Percentiles rank a stretch among this genome's conserved stretches.
Conservation (phyloP, 129 eudicot species). For the Arctium minus region DNA sequence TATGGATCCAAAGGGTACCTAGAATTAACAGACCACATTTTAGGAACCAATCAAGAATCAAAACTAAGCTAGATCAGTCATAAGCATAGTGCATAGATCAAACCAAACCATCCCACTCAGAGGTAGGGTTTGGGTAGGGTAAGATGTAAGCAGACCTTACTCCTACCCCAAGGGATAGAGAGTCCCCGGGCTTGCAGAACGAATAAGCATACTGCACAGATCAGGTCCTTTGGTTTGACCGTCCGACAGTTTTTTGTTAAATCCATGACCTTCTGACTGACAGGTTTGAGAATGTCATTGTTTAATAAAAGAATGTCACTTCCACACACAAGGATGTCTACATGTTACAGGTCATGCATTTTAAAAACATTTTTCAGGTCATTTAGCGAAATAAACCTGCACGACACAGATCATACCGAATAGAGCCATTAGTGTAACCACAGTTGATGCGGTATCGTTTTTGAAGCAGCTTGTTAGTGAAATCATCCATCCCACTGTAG, state of each 20-base stretch:
- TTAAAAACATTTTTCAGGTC: not conserved
- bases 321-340: no score
- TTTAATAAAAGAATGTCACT: no score
- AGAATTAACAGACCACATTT: slow-evolving; percentile 3
- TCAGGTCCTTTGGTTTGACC: not conserved
- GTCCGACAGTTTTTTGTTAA: not conserved
- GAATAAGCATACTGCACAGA: not conserved
- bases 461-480: slow-evolving; percentile 46
- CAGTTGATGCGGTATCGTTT: slow-evolving; percentile 69
- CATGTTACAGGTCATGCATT: not conserved
- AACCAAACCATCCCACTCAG: not conserved
- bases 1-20: slow-evolving; percentile 88
- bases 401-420: slow-evolving; percentile 41
- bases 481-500: slow-evolving; percentile 38
- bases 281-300: not conserved
- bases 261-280: not conserved
- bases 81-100: not conserved
- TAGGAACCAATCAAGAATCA: slow-evolving; percentile 5
- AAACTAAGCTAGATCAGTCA: not conserved
- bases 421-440: slow-evolving; percentile 66
- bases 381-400: not conserved
- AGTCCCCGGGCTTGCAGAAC: not conserved
- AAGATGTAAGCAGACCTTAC: no score
- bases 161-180: no score
- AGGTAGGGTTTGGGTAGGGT: not conserved